Evolutionary conservation across 805 yeast genomes (phyloP), one percentile per base, ranked within the genome.

Genomic region (Tetrapisispora namnaoensis): DNA sequence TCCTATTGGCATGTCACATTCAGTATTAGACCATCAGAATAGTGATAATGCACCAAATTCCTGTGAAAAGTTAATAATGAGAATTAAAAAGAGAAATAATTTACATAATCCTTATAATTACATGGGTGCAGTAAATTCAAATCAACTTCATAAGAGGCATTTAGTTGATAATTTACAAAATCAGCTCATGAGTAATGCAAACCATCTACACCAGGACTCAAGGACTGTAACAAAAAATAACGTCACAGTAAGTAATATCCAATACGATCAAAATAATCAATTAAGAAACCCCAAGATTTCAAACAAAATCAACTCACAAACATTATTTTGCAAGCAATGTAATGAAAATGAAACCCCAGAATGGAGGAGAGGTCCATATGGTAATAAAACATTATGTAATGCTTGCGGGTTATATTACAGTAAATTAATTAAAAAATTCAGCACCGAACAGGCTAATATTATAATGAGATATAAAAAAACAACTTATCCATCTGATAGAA

Each of bases 321-420:
- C 27, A 35, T 24, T 35, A 22, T n/a, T 17, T 35, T 84, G 91
- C 57, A 60, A 68, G 37, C 95, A 88, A 55, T 89, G 96, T 68
- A 81, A 82, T 0, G 77, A 82, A 2, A 72, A 72, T 28, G 79
- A 78, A 45, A 86, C 95, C 0, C 96, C 96, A 0, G 96, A 90
- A 65, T 89, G 97, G 97, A 74, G 97, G 60, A 73, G 83, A 52
- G 97, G 96, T 0, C 96, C 96, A 1, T 76, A 78, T 49, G 95
- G 95, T 0, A 78, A 82, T 4, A 75, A 87, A 57, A 84, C 91
- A 0, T 70, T 89, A 51, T 89, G 97, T 67, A 89, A 89, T 65
- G 96, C 97, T 0, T 90, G 97, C 68, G 97, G 97, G 0, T 69
- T 90, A 44, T 84, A 80, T 57, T 82, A 76, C 59, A 73, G 83